These are phyloP conservation scores for Mortierella sp. DNA, from an alignment of 371 early-diverging fungal species.

Conservation along the genomic window DNA sequence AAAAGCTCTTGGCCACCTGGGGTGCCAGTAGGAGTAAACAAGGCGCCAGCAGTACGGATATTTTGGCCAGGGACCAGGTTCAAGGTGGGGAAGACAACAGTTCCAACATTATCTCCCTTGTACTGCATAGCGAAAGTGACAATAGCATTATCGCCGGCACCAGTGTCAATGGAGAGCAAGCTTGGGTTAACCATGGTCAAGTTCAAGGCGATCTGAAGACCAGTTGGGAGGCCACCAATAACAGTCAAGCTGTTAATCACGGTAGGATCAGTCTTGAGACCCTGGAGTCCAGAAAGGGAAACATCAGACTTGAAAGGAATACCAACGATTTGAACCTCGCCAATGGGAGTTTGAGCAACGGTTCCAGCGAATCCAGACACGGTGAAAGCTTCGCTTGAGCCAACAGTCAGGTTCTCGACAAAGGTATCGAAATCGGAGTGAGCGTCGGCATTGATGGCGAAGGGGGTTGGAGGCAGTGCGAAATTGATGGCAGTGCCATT, in stretches of 20 bases:
- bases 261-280: constrained; percentile 66
- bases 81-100: constrained; percentile 63
- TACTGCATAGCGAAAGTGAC: constrained; percentile 65
- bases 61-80: constrained; percentile 61
- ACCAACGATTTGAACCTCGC: constrained; percentile 63
- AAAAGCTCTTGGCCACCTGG: constrained; percentile 61
- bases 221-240: constrained; percentile 62
- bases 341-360: constrained; percentile 67
- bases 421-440: constrained; percentile 64
- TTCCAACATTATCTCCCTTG: constrained; percentile 61
- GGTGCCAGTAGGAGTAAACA: constrained; percentile 63
- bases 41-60: constrained; percentile 57
- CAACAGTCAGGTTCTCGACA: constrained; percentile 63
- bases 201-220: constrained; percentile 63
- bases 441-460: constrained; percentile 58
- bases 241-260: constrained; percentile 67
- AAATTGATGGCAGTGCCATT: constrained; percentile 63
- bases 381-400: constrained; percentile 60
- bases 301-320: constrained; percentile 69
- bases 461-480: constrained; percentile 57
- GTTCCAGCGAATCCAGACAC: constrained; percentile 64
- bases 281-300: constrained; percentile 67
- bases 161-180: constrained; percentile 65
- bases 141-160: constrained; percentile 49
- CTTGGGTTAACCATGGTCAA: constrained; percentile 70